Percentiles rank a stretch among this genome's conserved stretches.
These are phyloP conservation scores for Gaertneriomyces sp. DNA, from an alignment of 192 early-diverging fungal species.

Conservation along the genomic window DNA sequence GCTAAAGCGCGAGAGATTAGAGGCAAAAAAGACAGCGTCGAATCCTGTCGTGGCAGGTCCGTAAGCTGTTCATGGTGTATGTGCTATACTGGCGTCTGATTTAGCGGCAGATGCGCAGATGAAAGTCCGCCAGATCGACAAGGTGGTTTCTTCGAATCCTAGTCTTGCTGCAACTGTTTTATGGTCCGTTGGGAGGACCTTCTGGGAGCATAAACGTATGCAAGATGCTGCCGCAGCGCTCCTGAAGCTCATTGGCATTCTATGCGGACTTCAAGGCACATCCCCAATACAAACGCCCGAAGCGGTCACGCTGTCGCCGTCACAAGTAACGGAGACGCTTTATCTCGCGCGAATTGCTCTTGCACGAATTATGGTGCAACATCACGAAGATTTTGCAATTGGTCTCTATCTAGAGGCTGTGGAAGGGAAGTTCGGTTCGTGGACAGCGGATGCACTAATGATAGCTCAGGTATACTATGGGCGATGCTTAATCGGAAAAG, in stretches of 20 bases:
- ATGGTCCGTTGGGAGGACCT: constrained; percentile 3
- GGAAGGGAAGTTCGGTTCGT: constrained; percentile 1
- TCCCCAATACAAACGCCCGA: neutral
- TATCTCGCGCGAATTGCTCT: constrained; percentile 14
- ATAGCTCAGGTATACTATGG: neutral
- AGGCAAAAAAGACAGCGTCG: neutral
- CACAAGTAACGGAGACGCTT: constrained; percentile 13
- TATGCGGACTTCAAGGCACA: neutral
- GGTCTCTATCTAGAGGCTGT: constrained; percentile 11
- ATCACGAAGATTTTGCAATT: constrained; percentile 9
- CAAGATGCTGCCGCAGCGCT: constrained; percentile 12
- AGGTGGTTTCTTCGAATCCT: constrained; percentile 9
- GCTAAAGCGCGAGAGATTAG: constrained; percentile 1
- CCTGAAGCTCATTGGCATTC: constrained; percentile 6
- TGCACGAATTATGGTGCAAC: constrained; percentile 4
- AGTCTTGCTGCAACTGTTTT: constrained; percentile 9
- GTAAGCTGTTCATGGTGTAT: neutral
- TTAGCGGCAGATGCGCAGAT: neutral
- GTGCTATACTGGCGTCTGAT: neutral
- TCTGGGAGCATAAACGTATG: constrained; percentile 1
- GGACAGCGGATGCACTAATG: too few species aligned
- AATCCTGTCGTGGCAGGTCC: neutral
- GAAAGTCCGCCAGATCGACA: constrained; percentile 5
- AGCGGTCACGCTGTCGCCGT: constrained; percentile 3
- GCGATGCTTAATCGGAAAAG: neutral